Evolutionary conservation across 768 basidiomycete species (phyloP).

Genomic region (Mycena crocata): DNA sequence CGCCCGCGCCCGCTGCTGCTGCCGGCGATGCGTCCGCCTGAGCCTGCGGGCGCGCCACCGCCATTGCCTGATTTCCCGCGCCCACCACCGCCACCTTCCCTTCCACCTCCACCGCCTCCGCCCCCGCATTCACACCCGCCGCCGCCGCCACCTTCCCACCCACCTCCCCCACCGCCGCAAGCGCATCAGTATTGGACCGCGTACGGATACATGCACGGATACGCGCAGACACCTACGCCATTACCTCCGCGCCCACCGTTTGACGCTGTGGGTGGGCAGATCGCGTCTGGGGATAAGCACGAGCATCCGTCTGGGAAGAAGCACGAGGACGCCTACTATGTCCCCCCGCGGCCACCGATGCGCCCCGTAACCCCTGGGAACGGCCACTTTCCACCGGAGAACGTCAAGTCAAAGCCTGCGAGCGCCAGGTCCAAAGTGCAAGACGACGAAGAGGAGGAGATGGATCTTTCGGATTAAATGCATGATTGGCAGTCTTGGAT

Average conservation of each 20-base stretch:
- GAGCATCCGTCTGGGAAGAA: too few relatives aligned
- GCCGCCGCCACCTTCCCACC: too few relatives aligned
- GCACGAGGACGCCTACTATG: too few relatives aligned
- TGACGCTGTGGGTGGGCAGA: not conserved
- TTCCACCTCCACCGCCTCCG: not conserved
- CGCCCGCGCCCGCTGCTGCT: slow-evolving; percentile 21
- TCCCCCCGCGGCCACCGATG: too few relatives aligned
- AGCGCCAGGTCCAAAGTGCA: too few relatives aligned
- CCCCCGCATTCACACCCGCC: not conserved
- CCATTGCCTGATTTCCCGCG: slow-evolving; percentile 30
- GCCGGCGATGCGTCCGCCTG: slow-evolving; percentile 14
- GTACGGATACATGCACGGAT: not conserved
- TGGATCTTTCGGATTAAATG: slow-evolving; percentile 50
- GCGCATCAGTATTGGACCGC: not conserved
- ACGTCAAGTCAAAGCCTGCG: too few relatives aligned
- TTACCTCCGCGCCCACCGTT: not conserved
- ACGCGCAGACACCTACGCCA: not conserved
- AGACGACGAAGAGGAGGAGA: slow-evolving; percentile 39
- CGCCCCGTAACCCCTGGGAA: too few relatives aligned
- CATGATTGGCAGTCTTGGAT: too few relatives aligned
- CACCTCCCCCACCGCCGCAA: slow-evolving; percentile 34
- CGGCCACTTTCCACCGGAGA: too few relatives aligned
- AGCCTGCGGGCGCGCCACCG: slow-evolving; percentile 25
- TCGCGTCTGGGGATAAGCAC: too few relatives aligned
- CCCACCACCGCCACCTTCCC: slow-evolving; percentile 8